phyloP scores from a whole-genome alignment of 2,329 filamentous ascomycete species.

The Ceratocystiopsis minuta region DNA sequence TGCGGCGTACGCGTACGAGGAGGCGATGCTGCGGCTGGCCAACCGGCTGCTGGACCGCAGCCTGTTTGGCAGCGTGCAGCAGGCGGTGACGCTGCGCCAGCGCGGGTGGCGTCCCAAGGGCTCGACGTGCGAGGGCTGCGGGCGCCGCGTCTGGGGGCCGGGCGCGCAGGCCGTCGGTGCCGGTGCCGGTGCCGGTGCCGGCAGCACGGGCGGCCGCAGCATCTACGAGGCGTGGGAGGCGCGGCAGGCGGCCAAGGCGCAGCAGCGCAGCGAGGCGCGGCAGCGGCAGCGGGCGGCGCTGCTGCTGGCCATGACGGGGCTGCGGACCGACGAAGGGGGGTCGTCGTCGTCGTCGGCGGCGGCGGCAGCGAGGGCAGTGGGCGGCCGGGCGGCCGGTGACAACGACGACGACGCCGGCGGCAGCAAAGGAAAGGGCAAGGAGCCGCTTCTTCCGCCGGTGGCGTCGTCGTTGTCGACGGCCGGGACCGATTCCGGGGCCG shows the following conservation, averaged over 20 bases:
- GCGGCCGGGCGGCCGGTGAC: too few relatives aligned
- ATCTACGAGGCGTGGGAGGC: conserved; percentile 73
- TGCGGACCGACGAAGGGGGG: conserved; percentile 20
- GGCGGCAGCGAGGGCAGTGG: too few relatives aligned
- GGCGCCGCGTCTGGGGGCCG: conserved; percentile 70
- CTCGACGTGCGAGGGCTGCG: conserved; percentile 76
- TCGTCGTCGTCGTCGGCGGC: too few relatives aligned
- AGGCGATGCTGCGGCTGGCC: conserved; percentile 69
- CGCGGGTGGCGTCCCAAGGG: conserved; percentile 78
- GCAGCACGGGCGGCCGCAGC: conserved; percentile 15
- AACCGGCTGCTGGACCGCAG: conserved; percentile 78
- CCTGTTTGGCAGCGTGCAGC: conserved; percentile 65
- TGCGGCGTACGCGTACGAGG: conserved; percentile 87
- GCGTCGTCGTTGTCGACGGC: too few relatives aligned
- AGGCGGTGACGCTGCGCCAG: conserved; percentile 57
- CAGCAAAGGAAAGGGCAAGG: conserved; percentile 28
- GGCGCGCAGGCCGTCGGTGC: conserved; percentile 43
- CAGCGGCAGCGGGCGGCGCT: conserved; percentile 3
- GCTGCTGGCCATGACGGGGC: conserved; percentile 8
- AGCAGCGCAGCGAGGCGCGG: conserved; percentile 18
- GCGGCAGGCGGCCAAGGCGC: conserved; percentile 30
- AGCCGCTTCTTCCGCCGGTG: not conserved
- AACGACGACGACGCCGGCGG: conserved; percentile 11
- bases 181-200: not conserved
- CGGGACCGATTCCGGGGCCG: not conserved